A percentile compares a stretch with the other conserved stretches of the same genome.
Evolutionary conservation across 257 asterid species (phyloP).

Genomic region (Cruciata laevipes): DNA sequence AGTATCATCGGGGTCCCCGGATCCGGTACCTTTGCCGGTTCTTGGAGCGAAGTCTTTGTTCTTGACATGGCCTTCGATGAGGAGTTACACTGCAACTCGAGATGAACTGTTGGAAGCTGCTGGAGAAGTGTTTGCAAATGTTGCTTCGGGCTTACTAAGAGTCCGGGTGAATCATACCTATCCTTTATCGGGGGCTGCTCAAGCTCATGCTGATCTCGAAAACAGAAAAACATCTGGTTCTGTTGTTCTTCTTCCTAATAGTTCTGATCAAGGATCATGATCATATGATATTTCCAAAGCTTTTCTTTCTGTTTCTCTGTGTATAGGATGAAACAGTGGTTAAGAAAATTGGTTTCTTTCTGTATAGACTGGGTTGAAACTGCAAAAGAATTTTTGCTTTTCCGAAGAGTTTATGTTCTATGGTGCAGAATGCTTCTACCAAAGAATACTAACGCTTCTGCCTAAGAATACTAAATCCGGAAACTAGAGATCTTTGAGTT

Average conservation of each 20-base stretch:
- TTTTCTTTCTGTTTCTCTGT: too few species aligned
- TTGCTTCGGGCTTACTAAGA: slow-evolving; percentile 49
- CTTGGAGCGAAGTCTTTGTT: slow-evolving; percentile 66
- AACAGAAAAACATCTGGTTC: slow-evolving; percentile 75
- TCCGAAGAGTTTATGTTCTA: too few species aligned
- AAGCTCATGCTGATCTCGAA: slow-evolving; percentile 87
- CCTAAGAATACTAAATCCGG: not conserved
- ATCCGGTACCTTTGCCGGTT: slow-evolving; percentile 58
- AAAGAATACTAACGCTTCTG: too few species aligned
- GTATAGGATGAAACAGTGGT: too few species aligned
- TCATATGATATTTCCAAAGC: too few species aligned
- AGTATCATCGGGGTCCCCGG: slow-evolving; percentile 77
- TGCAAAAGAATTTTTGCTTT: too few species aligned
- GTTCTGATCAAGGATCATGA: slow-evolving; percentile 9
- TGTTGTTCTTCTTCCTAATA: slow-evolving; percentile 64
- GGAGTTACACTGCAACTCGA: slow-evolving; percentile 52
- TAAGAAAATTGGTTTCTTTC: too few species aligned
- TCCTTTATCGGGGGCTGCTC: slow-evolving; percentile 67
- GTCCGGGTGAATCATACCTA: slow-evolving; percentile 70
- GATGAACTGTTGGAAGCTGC: slow-evolving; percentile 70
- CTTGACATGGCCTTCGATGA: slow-evolving; percentile 77
- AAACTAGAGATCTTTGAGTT: not conserved
- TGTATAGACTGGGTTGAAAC: too few species aligned
- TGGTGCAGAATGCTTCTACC: too few species aligned
- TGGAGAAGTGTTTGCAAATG: slow-evolving; percentile 64